Percentiles rank a stretch among this genome's conserved stretches.
Evolutionary conservation across 495 filamentous ascomycete genomes (phyloP).

Genomic region (Penicillium bovifimosum): DNA sequence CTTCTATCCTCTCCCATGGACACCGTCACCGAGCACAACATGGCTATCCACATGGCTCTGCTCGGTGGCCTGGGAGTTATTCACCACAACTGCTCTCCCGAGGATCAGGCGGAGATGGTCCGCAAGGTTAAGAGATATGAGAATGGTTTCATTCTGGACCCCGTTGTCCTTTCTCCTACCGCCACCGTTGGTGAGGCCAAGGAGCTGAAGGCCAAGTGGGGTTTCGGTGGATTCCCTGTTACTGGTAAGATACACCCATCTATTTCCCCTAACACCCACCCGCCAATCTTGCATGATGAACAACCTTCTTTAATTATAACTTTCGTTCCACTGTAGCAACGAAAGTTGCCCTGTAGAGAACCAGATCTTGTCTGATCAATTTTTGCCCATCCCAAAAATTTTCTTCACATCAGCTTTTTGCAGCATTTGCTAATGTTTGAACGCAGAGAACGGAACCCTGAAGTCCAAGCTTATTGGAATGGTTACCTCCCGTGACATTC

Average conservation of each 20-base stretch:
- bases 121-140: conserved; percentile 98
- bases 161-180: conserved; percentile 80
- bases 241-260: conserved; percentile 65
- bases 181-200: conserved; percentile 90
- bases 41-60: conserved; percentile 98
- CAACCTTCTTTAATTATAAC: conserved; percentile 71
- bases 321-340: conserved; percentile 99
- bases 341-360: conserved; percentile 78
- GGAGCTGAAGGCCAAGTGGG: conserved; percentile 93
- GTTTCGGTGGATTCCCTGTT: conserved; percentile 97
- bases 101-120: conserved; percentile 98
- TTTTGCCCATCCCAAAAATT: conserved; percentile 7
- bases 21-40: conserved; percentile 97
- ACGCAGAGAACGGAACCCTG: conserved; percentile 80
- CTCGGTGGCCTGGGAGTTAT: conserved; percentile 95
- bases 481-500: conserved; percentile 94
- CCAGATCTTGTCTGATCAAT: conserved; percentile 41
- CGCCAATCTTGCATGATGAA: conserved; percentile 58
- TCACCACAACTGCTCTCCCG: conserved; percentile 96
- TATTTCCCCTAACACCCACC: conserved; percentile 5
- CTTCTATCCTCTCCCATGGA: conserved; percentile 98
- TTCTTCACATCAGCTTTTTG: conserved; percentile 23
- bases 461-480: conserved; percentile 94
- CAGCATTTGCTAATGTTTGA: conserved; percentile 25
- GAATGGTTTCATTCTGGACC: conserved; percentile 97